Evolutionary conservation across 352 stramenopile species (phyloP), one percentile per base, ranked within the genome.

Genomic region (Nothophytophthora sp.): DNA sequence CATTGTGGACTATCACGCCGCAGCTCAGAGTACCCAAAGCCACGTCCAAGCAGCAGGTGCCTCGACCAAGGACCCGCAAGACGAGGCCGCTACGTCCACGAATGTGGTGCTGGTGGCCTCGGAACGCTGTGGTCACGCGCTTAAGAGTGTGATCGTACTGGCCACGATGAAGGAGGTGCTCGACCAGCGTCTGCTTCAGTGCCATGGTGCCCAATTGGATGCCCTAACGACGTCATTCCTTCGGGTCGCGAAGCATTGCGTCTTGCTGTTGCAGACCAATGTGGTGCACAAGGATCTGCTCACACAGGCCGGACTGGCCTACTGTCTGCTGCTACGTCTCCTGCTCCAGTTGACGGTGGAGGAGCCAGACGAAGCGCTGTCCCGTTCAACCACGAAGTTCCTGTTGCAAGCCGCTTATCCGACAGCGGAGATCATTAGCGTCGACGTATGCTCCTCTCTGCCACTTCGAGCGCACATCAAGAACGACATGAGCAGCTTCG

Each of bases 241-340:
- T 16, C 63, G 70, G 8, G 74, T 93, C 40, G 41, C 87, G 13
- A 46, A 62, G 24, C 63, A 83, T 34, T 89, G 80, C 45, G 68
- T 81, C 34, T 45, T 86, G n/a, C 62, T 93, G 27, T 43, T 93
- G 32, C 66, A 83, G 50, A 90, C 80, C 2, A 58, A 40, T 15
- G 82, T 90, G 18, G 78, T 90, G n/a, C 77, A 88, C 58, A 93
- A 93, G 54, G 80, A 91, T 10, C 43, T 93, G 45, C 70, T 93
- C 5, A 93, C 82, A 0, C 81, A 90, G 49, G 78, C 81, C 4
- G 82, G 77, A 4, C 60, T 93, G 15, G 73, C 77, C 9, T 86
- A 85, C 53, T 86, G 78, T 36, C 63, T 91, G 7, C 38, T 90
- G n/a, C 51, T 88, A 20, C 80, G 80, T 4, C 24, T 91, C 27